Evolutionary conservation across 1,284 basidiomycete species (phyloP).

Genomic region (Ceratobasidium sp.): DNA sequence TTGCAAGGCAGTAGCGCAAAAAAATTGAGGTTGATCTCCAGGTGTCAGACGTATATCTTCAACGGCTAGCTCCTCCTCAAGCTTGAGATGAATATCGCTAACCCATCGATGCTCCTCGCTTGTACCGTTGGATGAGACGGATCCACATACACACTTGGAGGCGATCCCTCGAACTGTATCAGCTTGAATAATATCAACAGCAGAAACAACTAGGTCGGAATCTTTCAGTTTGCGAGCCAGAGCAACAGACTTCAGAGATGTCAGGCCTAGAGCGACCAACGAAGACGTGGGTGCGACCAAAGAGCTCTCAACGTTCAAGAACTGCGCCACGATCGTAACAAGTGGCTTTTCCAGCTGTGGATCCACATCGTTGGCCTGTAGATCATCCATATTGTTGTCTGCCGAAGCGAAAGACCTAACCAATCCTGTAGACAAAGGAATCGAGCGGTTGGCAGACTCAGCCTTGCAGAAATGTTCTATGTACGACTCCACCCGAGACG

Average conservation of each 20-base stretch:
- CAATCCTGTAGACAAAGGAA: not conserved
- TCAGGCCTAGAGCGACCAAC: constrained; percentile 61
- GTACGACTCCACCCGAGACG: constrained; percentile 4
- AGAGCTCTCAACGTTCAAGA: not conserved
- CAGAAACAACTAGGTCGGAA: constrained; percentile 6
- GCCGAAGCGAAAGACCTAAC: no score
- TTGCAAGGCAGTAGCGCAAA: constrained; percentile 60
- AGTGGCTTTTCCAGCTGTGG: not conserved
- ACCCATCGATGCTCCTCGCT: constrained; percentile 8
- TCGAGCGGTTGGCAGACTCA: not conserved
- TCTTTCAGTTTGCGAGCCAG: constrained; percentile 38
- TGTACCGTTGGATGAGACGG: not conserved
- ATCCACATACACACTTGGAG: not conserved
- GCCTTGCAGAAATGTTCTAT: constrained; percentile 50
- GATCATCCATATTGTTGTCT: not conserved
- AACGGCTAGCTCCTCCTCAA: constrained; percentile 54
- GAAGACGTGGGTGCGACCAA: constrained; percentile 52
- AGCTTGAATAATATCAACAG: constrained; percentile 38
- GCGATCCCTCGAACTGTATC: constrained; percentile 11
- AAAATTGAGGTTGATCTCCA: constrained; percentile 55
- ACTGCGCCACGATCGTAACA: not conserved
- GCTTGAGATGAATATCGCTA: constrained; percentile 54
- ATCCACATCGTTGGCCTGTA: not conserved
- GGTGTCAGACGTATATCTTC: constrained; percentile 55
- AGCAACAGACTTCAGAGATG: constrained; percentile 61